A percentile compares a stretch with the other conserved stretches of the same genome.
Conservation (phyloP, 2,329 filamentous ascomycete species). For the Colletotrichum sp. region DNA sequence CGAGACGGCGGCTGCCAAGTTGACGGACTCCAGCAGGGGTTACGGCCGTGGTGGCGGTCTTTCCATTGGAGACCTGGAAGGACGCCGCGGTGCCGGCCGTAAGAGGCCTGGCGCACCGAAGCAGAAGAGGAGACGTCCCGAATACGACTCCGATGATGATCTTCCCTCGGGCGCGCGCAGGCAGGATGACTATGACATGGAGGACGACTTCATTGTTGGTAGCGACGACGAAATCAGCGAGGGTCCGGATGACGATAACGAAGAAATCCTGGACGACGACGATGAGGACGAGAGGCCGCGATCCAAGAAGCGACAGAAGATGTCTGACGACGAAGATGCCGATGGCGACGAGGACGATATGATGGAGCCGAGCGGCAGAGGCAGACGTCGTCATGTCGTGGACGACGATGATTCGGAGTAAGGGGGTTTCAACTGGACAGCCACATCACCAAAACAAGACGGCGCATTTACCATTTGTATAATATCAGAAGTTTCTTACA, state of each 20-base stretch:
- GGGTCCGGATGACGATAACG: constrained; percentile 66
- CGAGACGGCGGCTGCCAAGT: constrained; percentile 70
- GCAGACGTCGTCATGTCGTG: constrained; percentile 60
- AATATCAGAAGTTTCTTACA: constrained; percentile 1
- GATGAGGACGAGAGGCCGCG: constrained; percentile 50
- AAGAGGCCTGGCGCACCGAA: constrained; percentile 59
- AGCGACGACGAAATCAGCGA: constrained; percentile 73
- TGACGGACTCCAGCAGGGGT: constrained; percentile 56
- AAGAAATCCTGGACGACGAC: constrained; percentile 60
- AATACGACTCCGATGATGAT: constrained; percentile 81
- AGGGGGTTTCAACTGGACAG: neutral
- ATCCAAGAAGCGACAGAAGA: constrained; percentile 54
- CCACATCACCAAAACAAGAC: neutral
- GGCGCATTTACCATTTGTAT: neutral
- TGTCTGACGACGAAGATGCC: constrained; percentile 52
- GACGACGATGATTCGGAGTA: constrained; percentile 64
- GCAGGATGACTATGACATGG: constrained; percentile 78
- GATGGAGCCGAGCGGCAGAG: constrained; percentile 43
- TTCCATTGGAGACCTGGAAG: constrained; percentile 74
- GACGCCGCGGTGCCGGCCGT: constrained; percentile 55
- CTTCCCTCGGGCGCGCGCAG: constrained; percentile 64
- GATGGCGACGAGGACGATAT: constrained; percentile 56
- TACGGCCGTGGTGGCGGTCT: constrained; percentile 61
- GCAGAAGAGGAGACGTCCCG: constrained; percentile 59
- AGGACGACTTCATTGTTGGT: constrained; percentile 78